phyloP scores from a whole-genome alignment of 2,329 filamentous ascomycete genomes.

The Pezicula neosporulosa region DNA sequence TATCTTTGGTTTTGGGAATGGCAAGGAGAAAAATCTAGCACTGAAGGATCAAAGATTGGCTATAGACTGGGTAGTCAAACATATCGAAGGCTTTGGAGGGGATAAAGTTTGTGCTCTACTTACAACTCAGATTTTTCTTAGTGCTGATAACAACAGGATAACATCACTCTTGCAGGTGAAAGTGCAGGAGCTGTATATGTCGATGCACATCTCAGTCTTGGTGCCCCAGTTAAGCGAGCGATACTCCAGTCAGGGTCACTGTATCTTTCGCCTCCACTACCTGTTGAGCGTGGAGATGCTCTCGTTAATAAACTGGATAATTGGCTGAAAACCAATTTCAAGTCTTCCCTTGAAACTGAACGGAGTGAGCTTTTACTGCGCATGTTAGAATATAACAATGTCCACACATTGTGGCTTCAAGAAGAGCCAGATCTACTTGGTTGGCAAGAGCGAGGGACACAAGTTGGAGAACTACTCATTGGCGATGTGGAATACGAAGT shows the following conservation, averaged over 20 bases:
- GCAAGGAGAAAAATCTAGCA: slow-evolving; percentile 34
- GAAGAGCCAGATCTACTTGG: slow-evolving; percentile 30
- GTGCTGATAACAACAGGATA: slow-evolving; percentile 21
- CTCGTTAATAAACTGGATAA: slow-evolving; percentile 29
- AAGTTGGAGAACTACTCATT: slow-evolving; percentile 34
- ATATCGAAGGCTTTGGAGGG: slow-evolving; percentile 26
- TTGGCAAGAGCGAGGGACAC: slow-evolving; percentile 33
- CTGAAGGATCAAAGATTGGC: slow-evolving; percentile 31
- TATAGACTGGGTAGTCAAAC: slow-evolving; percentile 26
- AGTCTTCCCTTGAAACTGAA: slow-evolving; percentile 27
- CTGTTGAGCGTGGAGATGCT: slow-evolving; percentile 27
- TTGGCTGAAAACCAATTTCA: slow-evolving; percentile 20
- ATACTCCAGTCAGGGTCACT: slow-evolving; percentile 40
- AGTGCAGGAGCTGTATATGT: slow-evolving; percentile 42
- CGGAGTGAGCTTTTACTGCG: slow-evolving; percentile 29
- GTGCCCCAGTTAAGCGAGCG: slow-evolving; percentile 28
- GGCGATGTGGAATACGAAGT: slow-evolving; percentile 42
- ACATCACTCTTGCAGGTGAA: slow-evolving; percentile 40
- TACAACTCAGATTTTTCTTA: neutral
- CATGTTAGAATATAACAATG: slow-evolving; percentile 30
- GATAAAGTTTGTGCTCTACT: slow-evolving; percentile 16
- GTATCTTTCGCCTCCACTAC: slow-evolving; percentile 38
- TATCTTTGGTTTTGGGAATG: slow-evolving; percentile 42
- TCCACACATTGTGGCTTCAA: slow-evolving; percentile 40
- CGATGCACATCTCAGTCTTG: slow-evolving; percentile 37